A percentile compares a stretch with the other conserved stretches of the same genome.
phyloP scores from a whole-genome alignment of 2,329 filamentous ascomycete genomes.

The Verticillium dahliae region DNA sequence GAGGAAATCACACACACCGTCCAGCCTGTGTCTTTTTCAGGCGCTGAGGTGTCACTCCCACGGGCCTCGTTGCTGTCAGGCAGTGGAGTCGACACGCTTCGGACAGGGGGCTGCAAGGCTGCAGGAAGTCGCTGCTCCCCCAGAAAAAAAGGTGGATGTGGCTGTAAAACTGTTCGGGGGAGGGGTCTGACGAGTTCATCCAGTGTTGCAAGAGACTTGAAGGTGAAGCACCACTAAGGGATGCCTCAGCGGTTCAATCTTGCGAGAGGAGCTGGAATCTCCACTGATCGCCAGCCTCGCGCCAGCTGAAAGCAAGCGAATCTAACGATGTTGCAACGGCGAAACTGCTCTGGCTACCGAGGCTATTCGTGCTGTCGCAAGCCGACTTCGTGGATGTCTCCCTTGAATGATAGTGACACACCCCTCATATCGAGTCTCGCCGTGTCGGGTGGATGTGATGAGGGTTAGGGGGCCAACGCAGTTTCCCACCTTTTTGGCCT shows the following conservation, averaged over 20 bases:
- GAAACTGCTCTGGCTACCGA: not conserved
- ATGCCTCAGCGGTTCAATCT: not conserved
- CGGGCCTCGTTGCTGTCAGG: not conserved
- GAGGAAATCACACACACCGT: too few species aligned
- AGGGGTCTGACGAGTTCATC: not conserved
- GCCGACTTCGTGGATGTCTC: not conserved
- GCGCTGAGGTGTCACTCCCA: not conserved
- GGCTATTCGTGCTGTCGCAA: not conserved
- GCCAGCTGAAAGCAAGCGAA: not conserved
- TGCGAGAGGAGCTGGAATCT: not conserved
- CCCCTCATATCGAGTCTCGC: not conserved
- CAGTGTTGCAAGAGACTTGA: not conserved
- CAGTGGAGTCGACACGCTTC: not conserved
- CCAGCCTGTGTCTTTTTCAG: not conserved
- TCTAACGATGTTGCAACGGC: not conserved
- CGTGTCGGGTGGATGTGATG: not conserved
- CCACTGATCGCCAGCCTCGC: not conserved
- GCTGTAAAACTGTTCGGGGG: not conserved
- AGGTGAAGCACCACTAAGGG: not conserved
- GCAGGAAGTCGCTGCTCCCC: not conserved
- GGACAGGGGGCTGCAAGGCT: not conserved
- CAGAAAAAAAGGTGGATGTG: not conserved
- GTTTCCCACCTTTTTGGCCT: not conserved
- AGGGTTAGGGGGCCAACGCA: not conserved
- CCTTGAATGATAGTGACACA: not conserved